A percentile compares a stretch with the other conserved stretches of the same genome.
phyloP scores from a whole-genome alignment of 164 flowering plant species.

The Macadamia tetraphylla region DNA sequence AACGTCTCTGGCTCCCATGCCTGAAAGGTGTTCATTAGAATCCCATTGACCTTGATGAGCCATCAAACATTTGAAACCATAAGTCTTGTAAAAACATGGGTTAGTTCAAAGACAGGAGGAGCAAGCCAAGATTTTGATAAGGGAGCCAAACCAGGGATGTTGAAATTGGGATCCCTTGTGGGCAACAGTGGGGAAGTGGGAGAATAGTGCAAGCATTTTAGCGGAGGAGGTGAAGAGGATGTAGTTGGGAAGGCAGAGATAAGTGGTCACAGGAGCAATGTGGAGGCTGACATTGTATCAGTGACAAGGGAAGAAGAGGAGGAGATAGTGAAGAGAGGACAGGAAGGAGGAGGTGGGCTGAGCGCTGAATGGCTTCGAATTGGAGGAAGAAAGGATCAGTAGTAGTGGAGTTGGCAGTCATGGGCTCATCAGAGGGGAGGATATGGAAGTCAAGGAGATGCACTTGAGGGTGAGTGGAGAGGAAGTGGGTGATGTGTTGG shows the following conservation, averaged over 20 bases:
- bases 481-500: conserved; percentile 10
- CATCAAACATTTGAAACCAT: conserved; percentile 17
- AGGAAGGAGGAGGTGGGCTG: conserved; percentile 27
- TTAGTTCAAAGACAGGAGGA: conserved; percentile 17
- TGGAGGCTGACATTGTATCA: conserved; percentile 14
- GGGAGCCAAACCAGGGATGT: not conserved
- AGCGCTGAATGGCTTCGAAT: conserved; percentile 31
- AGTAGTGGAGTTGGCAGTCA: conserved; percentile 3
- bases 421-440: conserved; percentile 13
- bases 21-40: conserved; percentile 34
- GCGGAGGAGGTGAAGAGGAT: conserved; percentile 37
- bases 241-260: conserved; percentile 26
- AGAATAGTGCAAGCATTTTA: conserved; percentile 28
- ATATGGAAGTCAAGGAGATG: conserved; percentile 13
- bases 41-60: conserved; percentile 25
- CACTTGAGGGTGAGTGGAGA: conserved; percentile 18
- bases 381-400: conserved; percentile 42
- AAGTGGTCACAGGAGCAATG: conserved; percentile 5
- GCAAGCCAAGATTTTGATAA: conserved; percentile 29
- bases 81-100: conserved; percentile 15
- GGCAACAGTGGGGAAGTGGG: conserved; percentile 12
- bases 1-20: conserved; percentile 33
- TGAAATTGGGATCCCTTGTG: not conserved
- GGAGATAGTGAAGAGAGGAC: conserved; percentile 28
- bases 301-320: conserved; percentile 22